Evolutionary conservation across 78 protist genomes (phyloP).

Genomic region (Dictyostelium firmibasis): DNA sequence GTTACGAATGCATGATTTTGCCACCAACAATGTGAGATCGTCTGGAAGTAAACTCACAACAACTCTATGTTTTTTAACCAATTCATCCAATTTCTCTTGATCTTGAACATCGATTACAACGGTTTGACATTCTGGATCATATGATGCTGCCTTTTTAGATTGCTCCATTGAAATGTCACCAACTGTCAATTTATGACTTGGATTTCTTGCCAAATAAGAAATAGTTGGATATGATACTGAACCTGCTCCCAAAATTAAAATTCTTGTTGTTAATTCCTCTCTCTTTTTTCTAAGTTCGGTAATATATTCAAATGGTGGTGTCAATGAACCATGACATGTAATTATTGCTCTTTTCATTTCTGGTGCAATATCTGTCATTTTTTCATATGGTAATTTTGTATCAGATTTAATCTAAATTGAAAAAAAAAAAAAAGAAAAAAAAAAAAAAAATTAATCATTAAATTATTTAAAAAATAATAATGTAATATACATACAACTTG

Average conservation of each 20-base stretch:
- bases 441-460: not conserved
- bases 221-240: slow-evolving; percentile 76
- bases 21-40: slow-evolving; percentile 62
- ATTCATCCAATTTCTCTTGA: slow-evolving; percentile 19
- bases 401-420: slow-evolving; percentile 40
- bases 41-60: slow-evolving; percentile 86
- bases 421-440: not conserved
- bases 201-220: slow-evolving; percentile 61
- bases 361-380: slow-evolving; percentile 71
- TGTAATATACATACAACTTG: slow-evolving; percentile 32
- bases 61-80: slow-evolving; percentile 36
- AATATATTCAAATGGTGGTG: slow-evolving; percentile 88
- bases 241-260: slow-evolving; percentile 88
- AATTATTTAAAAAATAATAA: too few relatives aligned
- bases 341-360: slow-evolving; percentile 73
- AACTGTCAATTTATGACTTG: slow-evolving; percentile 65
- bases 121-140: slow-evolving; percentile 4
- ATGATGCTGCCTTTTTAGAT: not conserved
- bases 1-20: slow-evolving; percentile 54
- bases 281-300: slow-evolving; percentile 73
- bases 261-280: slow-evolving; percentile 40
- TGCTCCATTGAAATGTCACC: slow-evolving; percentile 56
- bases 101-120: slow-evolving; percentile 58
- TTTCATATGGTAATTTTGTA: slow-evolving; percentile 70
- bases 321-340: slow-evolving; percentile 80